These are phyloP conservation scores for Oryza australiensis DNA, from an alignment of 176 grass and related monocot species.

Conservation along the genomic window DNA sequence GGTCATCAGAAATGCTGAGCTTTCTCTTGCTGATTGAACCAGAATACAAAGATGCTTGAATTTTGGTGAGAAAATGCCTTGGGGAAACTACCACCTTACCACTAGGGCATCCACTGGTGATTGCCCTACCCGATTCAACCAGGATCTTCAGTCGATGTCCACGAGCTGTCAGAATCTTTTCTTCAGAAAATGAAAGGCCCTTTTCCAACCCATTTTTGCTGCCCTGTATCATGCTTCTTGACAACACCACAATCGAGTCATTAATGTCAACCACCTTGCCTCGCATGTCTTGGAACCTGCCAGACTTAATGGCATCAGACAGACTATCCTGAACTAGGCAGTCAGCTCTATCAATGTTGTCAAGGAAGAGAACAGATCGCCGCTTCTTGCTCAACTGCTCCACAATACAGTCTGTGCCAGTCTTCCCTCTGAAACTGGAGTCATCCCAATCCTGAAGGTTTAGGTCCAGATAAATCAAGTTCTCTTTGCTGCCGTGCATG, in stretches of 20 bases:
- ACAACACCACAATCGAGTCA: slow-evolving; percentile 68
- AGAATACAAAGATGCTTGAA: slow-evolving; percentile 32
- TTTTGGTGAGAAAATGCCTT: neutral
- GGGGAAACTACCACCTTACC: slow-evolving; percentile 34
- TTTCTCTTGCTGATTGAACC: slow-evolving; percentile 57
- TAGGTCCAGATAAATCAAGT: slow-evolving; percentile 72
- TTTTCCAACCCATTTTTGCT: slow-evolving; percentile 39
- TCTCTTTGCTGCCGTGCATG: slow-evolving; percentile 58
- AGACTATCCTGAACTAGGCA: slow-evolving; percentile 58
- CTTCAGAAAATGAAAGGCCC: slow-evolving; percentile 55
- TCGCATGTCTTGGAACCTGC: slow-evolving; percentile 58
- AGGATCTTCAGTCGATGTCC: slow-evolving; percentile 69
- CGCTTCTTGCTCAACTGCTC: slow-evolving; percentile 71
- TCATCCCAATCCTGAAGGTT: slow-evolving; percentile 44
- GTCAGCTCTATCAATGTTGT: slow-evolving; percentile 82
- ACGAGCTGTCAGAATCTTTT: slow-evolving; percentile 49
- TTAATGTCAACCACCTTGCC: slow-evolving; percentile 53
- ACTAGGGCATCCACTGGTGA: slow-evolving; percentile 11
- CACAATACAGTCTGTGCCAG: slow-evolving; percentile 62
- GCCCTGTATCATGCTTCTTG: slow-evolving; percentile 39
- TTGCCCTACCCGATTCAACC: slow-evolving; percentile 18
- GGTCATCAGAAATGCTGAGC: slow-evolving; percentile 32
- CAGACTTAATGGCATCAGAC: slow-evolving; percentile 45
- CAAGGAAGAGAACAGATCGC: slow-evolving; percentile 65
- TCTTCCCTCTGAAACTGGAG: slow-evolving; percentile 67